These are phyloP conservation scores for Panicum miliaceum DNA, from an alignment of 176 grass and related monocot genomes.

Conservation along the genomic window DNA sequence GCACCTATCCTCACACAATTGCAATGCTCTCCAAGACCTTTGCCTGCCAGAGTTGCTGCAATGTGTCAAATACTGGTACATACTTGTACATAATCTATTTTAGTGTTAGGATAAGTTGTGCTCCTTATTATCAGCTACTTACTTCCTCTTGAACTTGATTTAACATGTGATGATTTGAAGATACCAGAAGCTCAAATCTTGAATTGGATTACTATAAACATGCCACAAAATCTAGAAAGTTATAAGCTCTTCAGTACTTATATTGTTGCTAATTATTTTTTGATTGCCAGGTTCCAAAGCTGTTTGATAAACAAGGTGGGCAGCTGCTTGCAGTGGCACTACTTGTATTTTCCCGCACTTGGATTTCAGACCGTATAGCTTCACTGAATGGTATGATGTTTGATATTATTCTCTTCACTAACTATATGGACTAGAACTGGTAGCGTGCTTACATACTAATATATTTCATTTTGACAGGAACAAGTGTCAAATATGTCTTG, in stretches of 20 bases:
- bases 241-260: conserved; percentile 29
- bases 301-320: conserved; percentile 91
- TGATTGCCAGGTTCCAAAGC: conserved; percentile 71
- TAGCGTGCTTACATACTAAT: conserved; percentile 16
- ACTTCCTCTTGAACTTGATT: conserved; percentile 3
- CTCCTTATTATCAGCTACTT: neutral
- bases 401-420: conserved; percentile 9
- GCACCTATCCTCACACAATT: conserved; percentile 59
- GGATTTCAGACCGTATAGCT: conserved; percentile 98
- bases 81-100: neutral
- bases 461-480: conserved; percentile 62
- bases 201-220: conserved; percentile 10
- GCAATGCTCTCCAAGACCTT: conserved; percentile 59
- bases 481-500: conserved; percentile 94
- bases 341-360: conserved; percentile 91
- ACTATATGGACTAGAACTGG: conserved; percentile 12
- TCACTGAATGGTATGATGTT: conserved; percentile 81
- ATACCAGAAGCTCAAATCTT: conserved; percentile 4
- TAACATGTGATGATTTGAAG: conserved; percentile 22
- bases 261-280: conserved; percentile 38
- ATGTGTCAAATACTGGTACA: conserved; percentile 96
- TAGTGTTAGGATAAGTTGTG: neutral
- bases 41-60: conserved; percentile 75
- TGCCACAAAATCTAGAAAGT: neutral
- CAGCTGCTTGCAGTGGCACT: conserved; percentile 87